Conservation (phyloP, 1,284 basidiomycete genomes). For the Tylopilus sp. region DNA sequence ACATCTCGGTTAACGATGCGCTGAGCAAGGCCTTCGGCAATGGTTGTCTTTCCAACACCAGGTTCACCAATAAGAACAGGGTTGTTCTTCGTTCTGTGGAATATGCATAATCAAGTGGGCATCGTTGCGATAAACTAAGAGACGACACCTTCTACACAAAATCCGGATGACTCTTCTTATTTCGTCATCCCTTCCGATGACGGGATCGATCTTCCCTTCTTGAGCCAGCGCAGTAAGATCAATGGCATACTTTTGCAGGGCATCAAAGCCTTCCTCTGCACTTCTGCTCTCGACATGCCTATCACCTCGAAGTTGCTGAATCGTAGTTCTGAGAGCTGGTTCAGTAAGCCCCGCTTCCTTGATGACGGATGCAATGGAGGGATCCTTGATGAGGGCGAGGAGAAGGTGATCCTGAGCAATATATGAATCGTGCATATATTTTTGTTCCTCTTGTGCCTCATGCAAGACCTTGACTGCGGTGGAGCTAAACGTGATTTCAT, state of each 20-base stretch:
- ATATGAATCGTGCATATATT: constrained; percentile 89
- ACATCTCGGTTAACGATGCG: constrained; percentile 95
- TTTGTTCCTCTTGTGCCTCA: constrained; percentile 78
- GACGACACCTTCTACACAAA: constrained; percentile 62
- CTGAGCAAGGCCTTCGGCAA: constrained; percentile 95
- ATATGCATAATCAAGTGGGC: constrained; percentile 13
- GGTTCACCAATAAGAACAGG: constrained; percentile 92
- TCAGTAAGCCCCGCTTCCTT: constrained; percentile 76
- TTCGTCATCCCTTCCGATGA: constrained; percentile 88
- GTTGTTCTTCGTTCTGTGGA: constrained; percentile 80
- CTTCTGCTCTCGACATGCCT: constrained; percentile 76
- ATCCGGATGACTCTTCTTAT: constrained; percentile 73
- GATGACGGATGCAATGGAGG: constrained; percentile 59
- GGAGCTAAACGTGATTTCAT: constrained; percentile 67
- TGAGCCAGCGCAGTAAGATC: constrained; percentile 86
- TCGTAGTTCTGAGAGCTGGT: constrained; percentile 72
- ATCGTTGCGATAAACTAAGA: neutral
- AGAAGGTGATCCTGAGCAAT: constrained; percentile 89
- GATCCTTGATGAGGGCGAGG: constrained; percentile 65
- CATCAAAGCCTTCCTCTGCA: constrained; percentile 87
- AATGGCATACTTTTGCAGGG: constrained; percentile 77
- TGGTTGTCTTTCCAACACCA: constrained; percentile 91
- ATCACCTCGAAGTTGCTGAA: constrained; percentile 79
- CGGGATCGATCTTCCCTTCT: constrained; percentile 91
- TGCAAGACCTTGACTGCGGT: constrained; percentile 67